A percentile compares a stretch with the other conserved stretches of the same genome.
Conservation (phyloP, 73 alveolate genomes). For the Symbiodinium pilosum region DNA sequence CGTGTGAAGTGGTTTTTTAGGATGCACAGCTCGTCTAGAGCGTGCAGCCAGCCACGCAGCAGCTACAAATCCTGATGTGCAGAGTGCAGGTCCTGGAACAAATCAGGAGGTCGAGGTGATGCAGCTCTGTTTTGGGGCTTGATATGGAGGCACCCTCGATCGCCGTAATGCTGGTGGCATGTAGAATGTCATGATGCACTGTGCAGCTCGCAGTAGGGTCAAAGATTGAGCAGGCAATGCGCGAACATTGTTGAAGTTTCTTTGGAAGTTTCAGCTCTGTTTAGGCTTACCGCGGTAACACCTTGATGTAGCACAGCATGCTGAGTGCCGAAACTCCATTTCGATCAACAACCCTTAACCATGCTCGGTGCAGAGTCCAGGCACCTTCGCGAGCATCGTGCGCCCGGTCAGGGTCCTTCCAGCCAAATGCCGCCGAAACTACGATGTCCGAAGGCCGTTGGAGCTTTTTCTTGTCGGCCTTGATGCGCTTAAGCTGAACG, state of each 20-base stretch:
- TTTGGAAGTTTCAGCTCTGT: not conserved
- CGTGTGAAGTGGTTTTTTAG: not conserved
- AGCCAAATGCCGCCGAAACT: not conserved
- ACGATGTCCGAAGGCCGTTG: conserved; percentile 39
- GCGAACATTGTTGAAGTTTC: not conserved
- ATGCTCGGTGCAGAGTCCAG: not conserved
- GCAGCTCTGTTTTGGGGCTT: conserved; percentile 79
- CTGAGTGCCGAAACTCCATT: too few relatives aligned
- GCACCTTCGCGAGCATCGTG: conserved; percentile 58
- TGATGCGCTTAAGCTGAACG: too few relatives aligned
- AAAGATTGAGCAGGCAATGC: too few relatives aligned
- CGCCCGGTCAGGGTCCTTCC: not conserved
- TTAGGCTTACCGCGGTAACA: too few relatives aligned
- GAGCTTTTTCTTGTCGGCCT: too few relatives aligned
- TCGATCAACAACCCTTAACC: too few relatives aligned
- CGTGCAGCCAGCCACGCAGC: too few relatives aligned
- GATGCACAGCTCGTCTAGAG: not conserved
- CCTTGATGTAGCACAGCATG: too few relatives aligned
- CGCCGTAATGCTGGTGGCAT: too few relatives aligned
- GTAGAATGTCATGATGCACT: too few relatives aligned
- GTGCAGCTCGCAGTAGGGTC: too few relatives aligned
- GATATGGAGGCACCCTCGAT: conserved; percentile 68
- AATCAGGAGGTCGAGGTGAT: conserved; percentile 75
- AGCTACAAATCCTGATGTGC: too few relatives aligned
- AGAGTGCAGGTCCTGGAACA: conserved; percentile 75